A percentile compares a stretch with the other conserved stretches of the same genome.
phyloP scores from a whole-genome alignment of 169 alveolate genomes.

The Eimeria brunetti region DNA sequence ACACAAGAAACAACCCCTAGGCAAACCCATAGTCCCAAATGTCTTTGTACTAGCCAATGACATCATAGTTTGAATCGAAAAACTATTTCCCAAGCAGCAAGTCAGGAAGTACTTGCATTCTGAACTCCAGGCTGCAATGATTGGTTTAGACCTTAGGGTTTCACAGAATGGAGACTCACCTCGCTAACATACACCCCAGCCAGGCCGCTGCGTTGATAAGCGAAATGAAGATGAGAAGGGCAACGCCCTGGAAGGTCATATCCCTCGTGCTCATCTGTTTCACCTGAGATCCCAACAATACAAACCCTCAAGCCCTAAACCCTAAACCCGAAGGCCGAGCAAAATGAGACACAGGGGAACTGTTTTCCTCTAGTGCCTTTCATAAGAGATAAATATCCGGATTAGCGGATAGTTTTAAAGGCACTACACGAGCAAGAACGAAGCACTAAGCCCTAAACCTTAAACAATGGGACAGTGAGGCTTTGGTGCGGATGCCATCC shows the following conservation, averaged over 20 bases:
- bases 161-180: background rate
- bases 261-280: constrained; percentile 52
- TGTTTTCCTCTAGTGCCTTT: too few relatives aligned
- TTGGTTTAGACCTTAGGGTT: background rate
- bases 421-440: too few relatives aligned
- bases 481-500: too few relatives aligned
- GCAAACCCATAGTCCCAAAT: background rate
- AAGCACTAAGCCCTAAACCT: too few relatives aligned
- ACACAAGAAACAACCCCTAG: background rate
- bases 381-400: too few relatives aligned
- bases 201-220: constrained; percentile 57
- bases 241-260: constrained; percentile 54
- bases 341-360: background rate
- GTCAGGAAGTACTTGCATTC: background rate
- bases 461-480: too few relatives aligned
- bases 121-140: background rate
- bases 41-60: background rate
- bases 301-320: background rate
- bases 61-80: background rate
- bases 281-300: background rate
- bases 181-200: constrained; percentile 64
- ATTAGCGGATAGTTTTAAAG: too few relatives aligned
- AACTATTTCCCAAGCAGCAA: background rate
- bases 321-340: background rate
- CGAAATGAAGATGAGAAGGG: constrained; percentile 43